Percentiles rank a stretch among this genome's conserved stretches.
phyloP scores from a whole-genome alignment of 441 rosid species.

The Arabidopsis lyrata region DNA sequence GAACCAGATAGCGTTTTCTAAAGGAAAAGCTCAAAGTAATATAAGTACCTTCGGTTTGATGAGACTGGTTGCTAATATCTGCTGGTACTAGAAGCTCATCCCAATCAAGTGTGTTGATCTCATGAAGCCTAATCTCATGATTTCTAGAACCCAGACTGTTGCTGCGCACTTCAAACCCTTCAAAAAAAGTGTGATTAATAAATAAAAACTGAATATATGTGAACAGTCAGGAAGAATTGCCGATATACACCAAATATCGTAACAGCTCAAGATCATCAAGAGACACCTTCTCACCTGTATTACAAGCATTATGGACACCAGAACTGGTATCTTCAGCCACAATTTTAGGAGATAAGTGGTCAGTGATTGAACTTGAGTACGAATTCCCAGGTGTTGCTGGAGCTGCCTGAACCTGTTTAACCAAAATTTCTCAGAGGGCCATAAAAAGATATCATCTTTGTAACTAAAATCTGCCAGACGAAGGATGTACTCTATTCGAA shows the following conservation, averaged over 20 bases:
- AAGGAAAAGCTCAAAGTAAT: slow-evolving; percentile 18
- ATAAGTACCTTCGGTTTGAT: slow-evolving; percentile 61
- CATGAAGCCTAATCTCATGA: slow-evolving; percentile 86
- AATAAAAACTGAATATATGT: neutral
- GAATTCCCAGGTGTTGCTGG: slow-evolving; percentile 89
- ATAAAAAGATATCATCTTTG: slow-evolving; percentile 18
- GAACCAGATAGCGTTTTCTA: slow-evolving; percentile 7
- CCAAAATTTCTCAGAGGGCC: slow-evolving; percentile 35
- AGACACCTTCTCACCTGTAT: slow-evolving; percentile 46
- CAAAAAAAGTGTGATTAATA: slow-evolving; percentile 33
- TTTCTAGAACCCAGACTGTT: slow-evolving; percentile 53
- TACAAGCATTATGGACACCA: slow-evolving; percentile 54
- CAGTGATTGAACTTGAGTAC: slow-evolving; percentile 80
- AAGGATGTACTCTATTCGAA: slow-evolving; percentile 12
- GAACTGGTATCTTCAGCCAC: slow-evolving; percentile 80
- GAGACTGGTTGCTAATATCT: slow-evolving; percentile 51
- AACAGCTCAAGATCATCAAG: slow-evolving; percentile 43
- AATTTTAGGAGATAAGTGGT: slow-evolving; percentile 62
- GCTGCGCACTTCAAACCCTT: slow-evolving; percentile 55
- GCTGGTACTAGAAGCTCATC: slow-evolving; percentile 80
- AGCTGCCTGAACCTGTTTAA: slow-evolving; percentile 67
- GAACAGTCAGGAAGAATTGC: slow-evolving; percentile 10
- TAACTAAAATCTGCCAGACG: slow-evolving; percentile 22
- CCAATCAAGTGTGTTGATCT: slow-evolving; percentile 98
- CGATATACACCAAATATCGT: neutral